These are phyloP conservation scores for Capronia coronata DNA, from an alignment of 2,329 filamentous ascomycete species.

Conservation along the genomic window DNA sequence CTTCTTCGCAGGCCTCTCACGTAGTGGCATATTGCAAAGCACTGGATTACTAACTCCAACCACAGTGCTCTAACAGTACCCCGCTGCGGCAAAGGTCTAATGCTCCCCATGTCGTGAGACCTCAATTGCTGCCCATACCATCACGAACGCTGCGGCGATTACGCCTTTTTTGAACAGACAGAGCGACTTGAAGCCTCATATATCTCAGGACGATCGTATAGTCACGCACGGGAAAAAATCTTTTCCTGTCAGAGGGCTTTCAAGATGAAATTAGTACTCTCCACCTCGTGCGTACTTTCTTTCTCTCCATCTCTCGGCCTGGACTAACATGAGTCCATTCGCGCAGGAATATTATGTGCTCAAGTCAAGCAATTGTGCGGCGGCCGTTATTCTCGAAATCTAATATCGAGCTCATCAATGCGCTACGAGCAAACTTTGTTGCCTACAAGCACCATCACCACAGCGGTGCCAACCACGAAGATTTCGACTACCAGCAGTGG, in stretches of 20 bases:
- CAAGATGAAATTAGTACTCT: conserved; percentile 75
- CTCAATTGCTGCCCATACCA: no score
- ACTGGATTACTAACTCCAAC: no score
- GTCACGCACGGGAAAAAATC: background rate
- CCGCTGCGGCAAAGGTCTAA: background rate
- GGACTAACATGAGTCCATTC: background rate
- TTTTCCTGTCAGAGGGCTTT: background rate
- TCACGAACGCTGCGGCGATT: no score
- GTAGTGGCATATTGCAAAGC: background rate
- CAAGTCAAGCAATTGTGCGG: conserved; percentile 74
- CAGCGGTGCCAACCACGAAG: conserved; percentile 8
- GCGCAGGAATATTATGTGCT: conserved; percentile 72
- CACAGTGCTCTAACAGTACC: no score
- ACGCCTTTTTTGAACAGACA: no score
- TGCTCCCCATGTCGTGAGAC: background rate
- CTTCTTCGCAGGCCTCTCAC: background rate
- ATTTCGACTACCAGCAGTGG: conserved; percentile 48
- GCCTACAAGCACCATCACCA: conserved; percentile 57
- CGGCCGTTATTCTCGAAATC: conserved; percentile 73
- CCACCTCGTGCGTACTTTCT: conserved; percentile 63
- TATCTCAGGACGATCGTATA: background rate
- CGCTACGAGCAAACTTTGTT: conserved; percentile 74
- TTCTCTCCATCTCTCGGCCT: background rate
- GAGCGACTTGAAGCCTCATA: no score
- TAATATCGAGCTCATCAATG: conserved; percentile 86